Evolutionary conservation across 768 basidiomycete genomes (phyloP).

Genomic region (Kwoniella dejecticola): DNA sequence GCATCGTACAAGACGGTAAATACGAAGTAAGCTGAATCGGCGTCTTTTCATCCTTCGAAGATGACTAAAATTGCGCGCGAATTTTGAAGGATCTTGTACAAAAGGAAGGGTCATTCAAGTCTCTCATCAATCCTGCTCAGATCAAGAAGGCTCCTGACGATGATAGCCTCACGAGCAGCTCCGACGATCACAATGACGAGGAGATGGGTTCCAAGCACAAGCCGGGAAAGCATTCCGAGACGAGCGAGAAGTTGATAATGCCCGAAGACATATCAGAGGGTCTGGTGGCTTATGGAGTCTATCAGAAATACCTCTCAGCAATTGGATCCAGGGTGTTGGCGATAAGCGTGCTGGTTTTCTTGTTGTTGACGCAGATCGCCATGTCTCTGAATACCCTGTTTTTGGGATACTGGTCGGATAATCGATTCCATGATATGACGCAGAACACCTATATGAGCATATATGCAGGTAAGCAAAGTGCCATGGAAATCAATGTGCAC

Average conservation of each 20-base stretch:
- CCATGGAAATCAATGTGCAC: neutral
- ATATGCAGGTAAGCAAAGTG: constrained; percentile 54
- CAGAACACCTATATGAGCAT: constrained; percentile 70
- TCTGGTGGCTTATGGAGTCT: constrained; percentile 61
- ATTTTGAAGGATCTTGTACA: constrained; percentile 24
- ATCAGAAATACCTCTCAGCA: constrained; percentile 39
- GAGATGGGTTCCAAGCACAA: neutral
- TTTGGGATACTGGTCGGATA: constrained; percentile 73
- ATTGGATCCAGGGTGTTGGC: constrained; percentile 46
- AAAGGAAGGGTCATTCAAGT: constrained; percentile 41
- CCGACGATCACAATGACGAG: neutral
- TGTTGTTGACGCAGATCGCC: constrained; percentile 60
- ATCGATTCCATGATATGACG: constrained; percentile 62
- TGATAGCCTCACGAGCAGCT: too few species aligned
- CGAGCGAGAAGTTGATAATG: constrained; percentile 47
- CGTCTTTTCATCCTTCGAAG: neutral
- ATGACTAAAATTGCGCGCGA: neutral
- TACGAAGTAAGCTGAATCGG: constrained; percentile 56
- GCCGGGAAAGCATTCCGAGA: too few species aligned
- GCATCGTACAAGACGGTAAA: constrained; percentile 66
- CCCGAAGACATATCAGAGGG: constrained; percentile 65
- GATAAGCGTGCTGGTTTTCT: neutral
- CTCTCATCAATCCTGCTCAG: constrained; percentile 56
- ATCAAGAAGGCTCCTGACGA: neutral
- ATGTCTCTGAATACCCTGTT: constrained; percentile 68